phyloP scores from a whole-genome alignment of 805 yeast species.

The Danielozyma ontarioensis region DNA sequence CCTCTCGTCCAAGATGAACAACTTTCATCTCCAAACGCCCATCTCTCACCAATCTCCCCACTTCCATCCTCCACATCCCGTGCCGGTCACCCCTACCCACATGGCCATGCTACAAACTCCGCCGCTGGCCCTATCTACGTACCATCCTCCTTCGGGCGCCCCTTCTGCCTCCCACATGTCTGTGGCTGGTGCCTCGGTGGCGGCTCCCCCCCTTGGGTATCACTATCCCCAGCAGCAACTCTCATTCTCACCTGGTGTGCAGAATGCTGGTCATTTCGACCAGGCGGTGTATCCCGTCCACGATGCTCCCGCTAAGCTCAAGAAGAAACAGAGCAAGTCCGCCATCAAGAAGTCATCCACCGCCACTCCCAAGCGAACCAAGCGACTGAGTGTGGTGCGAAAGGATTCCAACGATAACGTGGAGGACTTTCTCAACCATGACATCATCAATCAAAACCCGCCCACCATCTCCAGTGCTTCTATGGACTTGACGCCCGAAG shows the following conservation, averaged over 20 bases:
- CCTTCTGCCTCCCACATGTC: background rate
- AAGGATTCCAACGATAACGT: no score
- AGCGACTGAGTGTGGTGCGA: no score
- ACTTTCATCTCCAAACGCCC: conserved; percentile 6
- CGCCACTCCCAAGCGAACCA: background rate
- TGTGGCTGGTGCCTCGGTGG: background rate
- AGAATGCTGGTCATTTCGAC: no score
- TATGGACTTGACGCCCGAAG: no score
- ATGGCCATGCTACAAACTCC: no score
- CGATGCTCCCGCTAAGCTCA: background rate
- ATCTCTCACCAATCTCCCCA: conserved; percentile 1
- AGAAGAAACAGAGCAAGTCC: background rate
- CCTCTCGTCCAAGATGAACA: conserved; percentile 3
- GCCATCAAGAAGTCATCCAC: background rate
- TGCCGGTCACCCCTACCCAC: no score
- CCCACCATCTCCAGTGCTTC: no score
- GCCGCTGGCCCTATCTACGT: no score
- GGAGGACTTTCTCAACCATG: no score
- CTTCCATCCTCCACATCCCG: no score
- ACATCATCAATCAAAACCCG: no score
- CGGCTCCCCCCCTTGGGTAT: background rate
- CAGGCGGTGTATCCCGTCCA: no score
- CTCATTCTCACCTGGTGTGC: background rate
- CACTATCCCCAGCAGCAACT: background rate
- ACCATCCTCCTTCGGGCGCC: background rate